Conservation (phyloP, 1,284 basidiomycete genomes). For the Boletellus dicymbophilus region DNA sequence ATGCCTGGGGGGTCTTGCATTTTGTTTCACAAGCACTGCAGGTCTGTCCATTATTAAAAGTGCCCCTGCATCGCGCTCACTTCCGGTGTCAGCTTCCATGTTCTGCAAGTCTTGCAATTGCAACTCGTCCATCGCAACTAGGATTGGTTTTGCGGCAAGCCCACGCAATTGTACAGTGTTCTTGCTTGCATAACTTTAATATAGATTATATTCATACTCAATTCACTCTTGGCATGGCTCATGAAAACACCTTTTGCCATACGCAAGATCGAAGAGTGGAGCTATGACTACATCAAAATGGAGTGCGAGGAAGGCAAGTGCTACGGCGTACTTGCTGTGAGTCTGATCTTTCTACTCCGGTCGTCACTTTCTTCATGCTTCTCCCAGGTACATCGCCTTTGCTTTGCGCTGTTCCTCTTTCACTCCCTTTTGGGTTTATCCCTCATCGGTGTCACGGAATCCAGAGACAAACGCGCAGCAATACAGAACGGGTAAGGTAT, state of each 20-base stretch:
- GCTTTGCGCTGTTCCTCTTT: constrained; percentile 91
- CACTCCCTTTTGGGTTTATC: constrained; percentile 81
- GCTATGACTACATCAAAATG: constrained; percentile 98
- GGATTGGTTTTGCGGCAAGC: constrained; percentile 90
- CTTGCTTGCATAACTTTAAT: constrained; percentile 2
- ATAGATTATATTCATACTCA: constrained; percentile 93
- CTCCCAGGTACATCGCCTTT: constrained; percentile 89
- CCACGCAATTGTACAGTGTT: neutral
- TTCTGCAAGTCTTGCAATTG: constrained; percentile 99
- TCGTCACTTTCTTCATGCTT: neutral
- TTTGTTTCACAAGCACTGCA: constrained; percentile 83
- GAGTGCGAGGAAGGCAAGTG: constrained; percentile 92
- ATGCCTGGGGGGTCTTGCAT: constrained; percentile 79
- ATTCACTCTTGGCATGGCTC: constrained; percentile 96
- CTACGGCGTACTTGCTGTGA: constrained; percentile 94
- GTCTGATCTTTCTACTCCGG: constrained; percentile 27
- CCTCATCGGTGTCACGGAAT: constrained; percentile 88
- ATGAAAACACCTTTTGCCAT: constrained; percentile 93
- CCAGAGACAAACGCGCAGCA: constrained; percentile 87
- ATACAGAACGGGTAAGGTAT: constrained; percentile 90
- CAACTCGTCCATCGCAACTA: constrained; percentile 97
- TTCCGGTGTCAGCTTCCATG: constrained; percentile 70
- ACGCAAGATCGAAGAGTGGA: constrained; percentile 88
- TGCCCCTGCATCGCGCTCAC: constrained; percentile 4
- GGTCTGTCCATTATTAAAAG: constrained; percentile 51